phyloP scores from a whole-genome alignment of 495 filamentous ascomycete species.

The Penicillium verhagenii region DNA sequence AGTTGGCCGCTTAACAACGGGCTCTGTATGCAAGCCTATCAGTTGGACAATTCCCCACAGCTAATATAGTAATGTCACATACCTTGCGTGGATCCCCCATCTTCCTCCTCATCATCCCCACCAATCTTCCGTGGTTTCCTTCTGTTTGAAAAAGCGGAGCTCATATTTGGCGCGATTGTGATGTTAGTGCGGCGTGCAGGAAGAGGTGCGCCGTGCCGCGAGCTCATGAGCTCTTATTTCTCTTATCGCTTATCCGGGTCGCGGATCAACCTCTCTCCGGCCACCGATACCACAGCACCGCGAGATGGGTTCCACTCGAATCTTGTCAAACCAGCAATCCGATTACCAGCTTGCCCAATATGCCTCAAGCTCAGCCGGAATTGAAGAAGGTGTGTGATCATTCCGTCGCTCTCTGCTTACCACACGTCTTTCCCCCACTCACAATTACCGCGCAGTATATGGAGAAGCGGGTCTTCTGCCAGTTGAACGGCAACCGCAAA shows the following conservation, averaged over 20 bases:
- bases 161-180: constrained; percentile 44
- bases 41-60: constrained; percentile 12
- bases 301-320: constrained; percentile 10
- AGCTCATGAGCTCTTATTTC: constrained; percentile 13
- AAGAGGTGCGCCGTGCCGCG: constrained; percentile 2
- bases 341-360: constrained; percentile 49
- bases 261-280: constrained; percentile 38
- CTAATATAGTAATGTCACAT: not conserved
- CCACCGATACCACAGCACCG: constrained; percentile 28
- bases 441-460: constrained; percentile 72
- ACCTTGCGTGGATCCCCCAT: constrained; percentile 32
- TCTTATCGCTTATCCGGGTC: constrained; percentile 30
- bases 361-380: constrained; percentile 99
- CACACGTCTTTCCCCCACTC: constrained; percentile 4
- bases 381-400: constrained; percentile 78
- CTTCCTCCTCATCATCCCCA: constrained; percentile 63
- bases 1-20: constrained; percentile 44
- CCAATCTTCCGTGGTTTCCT: constrained; percentile 75
- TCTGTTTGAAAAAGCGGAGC: constrained; percentile 63
- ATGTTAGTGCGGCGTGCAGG: not conserved
- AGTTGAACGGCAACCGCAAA: constrained; percentile 95
- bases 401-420: not conserved
- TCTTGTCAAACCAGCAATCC: constrained; percentile 13
- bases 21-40: constrained; percentile 23
- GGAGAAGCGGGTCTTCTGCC: constrained; percentile 97